These are phyloP conservation scores for Termitomyces sp. DNA, from an alignment of 768 basidiomycete species.

Conservation along the genomic window DNA sequence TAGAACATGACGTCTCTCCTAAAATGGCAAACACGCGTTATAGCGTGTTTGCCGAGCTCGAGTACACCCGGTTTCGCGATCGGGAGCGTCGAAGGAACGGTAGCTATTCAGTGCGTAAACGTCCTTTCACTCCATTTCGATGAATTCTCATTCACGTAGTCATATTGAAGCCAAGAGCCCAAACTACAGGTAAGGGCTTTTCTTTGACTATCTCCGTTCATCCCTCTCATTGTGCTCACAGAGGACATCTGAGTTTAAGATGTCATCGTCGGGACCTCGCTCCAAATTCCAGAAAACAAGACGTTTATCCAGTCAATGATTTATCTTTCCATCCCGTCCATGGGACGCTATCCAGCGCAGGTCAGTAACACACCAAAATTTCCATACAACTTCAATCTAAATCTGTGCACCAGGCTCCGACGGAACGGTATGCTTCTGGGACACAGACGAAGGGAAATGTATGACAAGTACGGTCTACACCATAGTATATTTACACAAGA, in stretches of 20 bases:
- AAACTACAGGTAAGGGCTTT: not conserved
- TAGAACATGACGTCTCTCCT: constrained; percentile 83
- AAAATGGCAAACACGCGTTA: constrained; percentile 87
- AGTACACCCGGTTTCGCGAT: constrained; percentile 66
- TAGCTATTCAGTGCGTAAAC: constrained; percentile 62
- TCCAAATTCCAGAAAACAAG: constrained; percentile 43
- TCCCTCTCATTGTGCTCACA: constrained; percentile 13
- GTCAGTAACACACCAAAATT: constrained; percentile 21
- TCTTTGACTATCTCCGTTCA: not conserved
- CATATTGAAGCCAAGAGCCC: constrained; percentile 76
- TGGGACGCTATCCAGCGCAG: constrained; percentile 80
- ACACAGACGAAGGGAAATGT: constrained; percentile 83
- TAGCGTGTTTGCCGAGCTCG: constrained; percentile 72
- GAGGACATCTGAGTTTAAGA: constrained; percentile 83
- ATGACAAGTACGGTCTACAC: constrained; percentile 67
- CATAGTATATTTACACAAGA: not conserved
- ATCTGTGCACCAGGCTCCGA: constrained; percentile 52
- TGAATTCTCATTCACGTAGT: constrained; percentile 22
- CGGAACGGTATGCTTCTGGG: constrained; percentile 89
- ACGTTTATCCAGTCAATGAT: constrained; percentile 78
- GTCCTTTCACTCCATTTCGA: not conserved
- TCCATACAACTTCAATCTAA: not conserved
- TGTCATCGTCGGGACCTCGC: constrained; percentile 55
- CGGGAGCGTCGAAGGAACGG: constrained; percentile 84
- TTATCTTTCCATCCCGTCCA: constrained; percentile 81